A percentile compares a stretch with the other conserved stretches of the same genome.
phyloP scores from a whole-genome alignment of 2,329 filamentous ascomycete genomes.

The Zalaria sp. region DNA sequence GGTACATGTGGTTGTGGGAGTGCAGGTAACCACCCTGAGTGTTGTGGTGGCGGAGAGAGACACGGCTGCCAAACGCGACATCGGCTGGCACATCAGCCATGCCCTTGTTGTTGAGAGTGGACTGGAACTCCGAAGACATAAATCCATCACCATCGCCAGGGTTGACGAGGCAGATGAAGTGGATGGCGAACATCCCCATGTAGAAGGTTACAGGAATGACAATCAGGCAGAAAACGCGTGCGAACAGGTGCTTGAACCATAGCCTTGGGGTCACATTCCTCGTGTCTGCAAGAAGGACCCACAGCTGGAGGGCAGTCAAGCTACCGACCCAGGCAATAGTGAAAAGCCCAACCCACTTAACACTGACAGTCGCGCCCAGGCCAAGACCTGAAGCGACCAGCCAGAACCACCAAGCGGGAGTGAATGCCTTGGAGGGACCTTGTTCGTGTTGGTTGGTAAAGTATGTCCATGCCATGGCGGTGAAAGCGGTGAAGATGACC shows the following conservation, averaged over 20 bases:
- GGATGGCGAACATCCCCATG: conserved; percentile 92
- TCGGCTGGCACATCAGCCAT: conserved; percentile 95
- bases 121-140: conserved; percentile 99
- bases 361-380: conserved; percentile 79
- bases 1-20: conserved; percentile 96
- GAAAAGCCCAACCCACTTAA: conserved; percentile 98
- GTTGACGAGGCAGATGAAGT: conserved; percentile 86
- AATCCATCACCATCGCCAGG: conserved; percentile 96
- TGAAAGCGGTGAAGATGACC: conserved; percentile 84
- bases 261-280: conserved; percentile 72
- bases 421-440: conserved; percentile 77
- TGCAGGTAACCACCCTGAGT: conserved; percentile 97
- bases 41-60: conserved; percentile 84
- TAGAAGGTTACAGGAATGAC: conserved; percentile 83
- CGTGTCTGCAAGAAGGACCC: conserved; percentile 82
- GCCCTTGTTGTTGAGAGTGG: conserved; percentile 86
- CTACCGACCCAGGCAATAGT: conserved; percentile 96
- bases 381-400: conserved; percentile 72
- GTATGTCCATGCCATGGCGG: conserved; percentile 74
- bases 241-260: conserved; percentile 89
- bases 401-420: conserved; percentile 96
- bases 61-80: conserved; percentile 73
- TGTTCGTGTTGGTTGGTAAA: conserved; percentile 97
- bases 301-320: conserved; percentile 83
- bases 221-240: conserved; percentile 81